Evolutionary conservation across 2,329 filamentous ascomycete species (phyloP), one percentile per base, ranked within the genome.

Genomic region (Sporothrix dimorphospora): DNA sequence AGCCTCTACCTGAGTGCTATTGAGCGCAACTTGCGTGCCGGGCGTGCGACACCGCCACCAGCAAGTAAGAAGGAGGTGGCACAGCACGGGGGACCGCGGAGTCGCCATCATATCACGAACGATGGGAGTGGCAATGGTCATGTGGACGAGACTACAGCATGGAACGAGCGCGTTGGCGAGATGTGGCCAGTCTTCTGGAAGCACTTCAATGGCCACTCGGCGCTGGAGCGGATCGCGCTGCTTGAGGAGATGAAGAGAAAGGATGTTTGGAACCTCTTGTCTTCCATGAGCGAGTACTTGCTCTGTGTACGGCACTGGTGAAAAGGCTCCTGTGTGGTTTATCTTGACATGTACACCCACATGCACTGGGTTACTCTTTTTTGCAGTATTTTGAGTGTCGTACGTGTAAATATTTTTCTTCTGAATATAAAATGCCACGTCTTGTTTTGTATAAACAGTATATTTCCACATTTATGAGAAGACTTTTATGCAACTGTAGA

Each of bases 241-340:
- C 87, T 91, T 72, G 94, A 98, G 81, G 92, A 92, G 6, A 87
- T 97, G 83, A 97, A 96, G 83, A 86, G 94, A 72, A 97, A 95
- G 82, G 91, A 92, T 76, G 86, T 94, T 16, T 94, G 92, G 84
- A 87, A 88, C 63, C 83, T 90, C 71, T 80, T 92, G 71, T 86
- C 86, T 53, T 82, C 83, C n/a, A 90, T 91, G 85, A 87, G 88
- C 75, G 91, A 93, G 78, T 88, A 91, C 80, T 78, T 94, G 24
- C 79, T 94, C 3, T 88, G 87, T 75, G 88, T 90, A 67, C 85
- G 90, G 69, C 91, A 94, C 80, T 94, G 92, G 91, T 94, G 65
- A 71, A 38, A 12, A 27, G 34, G 7, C 16, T 30, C 1, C 14
- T 34, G 14, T 61, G 2, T 34, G 16, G 1, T 55, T 45, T 49